Base-by-base conservation (phyloP, 2,329 filamentous ascomycete species). In the Calonectria hongkongensis region DNA sequence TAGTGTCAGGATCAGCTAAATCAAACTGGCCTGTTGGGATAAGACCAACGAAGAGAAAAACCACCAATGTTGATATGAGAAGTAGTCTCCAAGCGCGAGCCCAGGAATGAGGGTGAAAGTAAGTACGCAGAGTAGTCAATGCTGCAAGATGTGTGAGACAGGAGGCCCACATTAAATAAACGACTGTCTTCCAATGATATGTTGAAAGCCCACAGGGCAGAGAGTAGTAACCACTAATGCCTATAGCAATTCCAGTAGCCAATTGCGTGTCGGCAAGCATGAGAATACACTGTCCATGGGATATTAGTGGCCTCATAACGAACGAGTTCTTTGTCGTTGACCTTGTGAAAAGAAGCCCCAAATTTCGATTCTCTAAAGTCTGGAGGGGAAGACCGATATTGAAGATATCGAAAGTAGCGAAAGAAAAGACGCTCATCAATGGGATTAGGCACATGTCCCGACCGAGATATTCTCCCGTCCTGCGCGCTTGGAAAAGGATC, bases 81-180 rank as follows among this genome's bases (percentile, higher is more conserved):
- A 36, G 16, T 5, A 36, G 12, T 21, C 51, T 56, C 47, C 21
- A 50, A 12, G 12, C 13, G 25, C 21, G 47, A 6, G 47, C 47
- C 47, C n/a, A 36, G 33, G 8, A 18, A 27, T 36, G 16, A 13
- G 33, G 4, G 15, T 63, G 13, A 16, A 45, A 15, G 25, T 63
- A 63, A 27, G 4, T 45, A 8, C 58, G 58, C 4, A 63, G 39
- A 21, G 21, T 47, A 12, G 39, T 47, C 13, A 63, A 8, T 5
- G 58, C 39, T 12, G 58, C 15, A 10, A 63, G 58, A 15, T 63
- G 58, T 16, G 58, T 63, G 13, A 63, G 15, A 13, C 21, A 63
- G n/a, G 39, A 47, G 16, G 45, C 16, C 58, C 39, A 63, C 6
- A 63, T 45, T 16, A 63, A 21, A 21, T 63, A 63, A 10, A 63